These are phyloP conservation scores for Adansonia rubrostipa DNA, from an alignment of 441 rosid genomes.

Conservation along the genomic window DNA sequence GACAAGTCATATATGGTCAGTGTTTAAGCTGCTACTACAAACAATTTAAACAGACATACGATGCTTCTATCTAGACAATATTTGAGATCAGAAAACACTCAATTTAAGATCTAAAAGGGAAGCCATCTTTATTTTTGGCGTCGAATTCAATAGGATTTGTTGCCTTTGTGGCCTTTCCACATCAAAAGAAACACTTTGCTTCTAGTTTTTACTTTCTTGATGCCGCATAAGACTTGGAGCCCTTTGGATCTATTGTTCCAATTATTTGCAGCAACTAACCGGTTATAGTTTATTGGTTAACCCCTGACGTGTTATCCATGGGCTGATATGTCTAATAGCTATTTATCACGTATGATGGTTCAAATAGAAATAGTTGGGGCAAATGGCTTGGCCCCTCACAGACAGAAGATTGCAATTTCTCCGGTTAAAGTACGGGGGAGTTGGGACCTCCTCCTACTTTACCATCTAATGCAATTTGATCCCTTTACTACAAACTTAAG, in stretches of 20 bases:
- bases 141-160: not conserved
- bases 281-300: constrained; percentile 1
- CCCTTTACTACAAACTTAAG: no score
- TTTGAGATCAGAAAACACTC: not conserved
- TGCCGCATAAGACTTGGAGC: not conserved
- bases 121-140: constrained; percentile 3
- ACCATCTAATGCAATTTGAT: no score
- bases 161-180: not conserved
- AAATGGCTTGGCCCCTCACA: not conserved
- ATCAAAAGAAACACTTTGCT: not conserved
- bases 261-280: constrained; percentile 8
- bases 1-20: not conserved
- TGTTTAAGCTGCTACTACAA: constrained; percentile 2
- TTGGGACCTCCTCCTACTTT: no score
- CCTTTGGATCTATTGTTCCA: not conserved
- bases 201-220: not conserved
- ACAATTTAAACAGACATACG: not conserved
- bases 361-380: not conserved
- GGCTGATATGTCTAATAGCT: not conserved
- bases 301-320: not conserved
- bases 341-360: not conserved
- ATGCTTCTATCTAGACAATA: constrained; percentile 1
- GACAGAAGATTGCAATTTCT: constrained; percentile 4
- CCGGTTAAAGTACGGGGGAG: no score
- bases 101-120: constrained; percentile 5